These are phyloP conservation scores for Thermoascus crustaceus DNA, from an alignment of 2,329 filamentous ascomycete genomes.

Conservation along the genomic window DNA sequence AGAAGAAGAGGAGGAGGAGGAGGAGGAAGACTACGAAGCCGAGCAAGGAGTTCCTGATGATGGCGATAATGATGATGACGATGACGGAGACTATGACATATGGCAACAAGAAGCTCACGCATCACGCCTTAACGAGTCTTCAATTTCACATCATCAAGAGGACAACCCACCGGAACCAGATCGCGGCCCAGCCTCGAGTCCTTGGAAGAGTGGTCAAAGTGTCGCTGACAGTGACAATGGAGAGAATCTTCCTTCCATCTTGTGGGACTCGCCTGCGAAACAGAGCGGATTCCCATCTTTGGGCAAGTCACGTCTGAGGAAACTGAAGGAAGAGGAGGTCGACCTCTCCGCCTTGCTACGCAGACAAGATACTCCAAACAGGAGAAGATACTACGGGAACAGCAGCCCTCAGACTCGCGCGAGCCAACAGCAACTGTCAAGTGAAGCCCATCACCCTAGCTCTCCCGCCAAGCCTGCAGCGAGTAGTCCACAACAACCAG, in stretches of 20 bases:
- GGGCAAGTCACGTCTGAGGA: slow-evolving; percentile 24
- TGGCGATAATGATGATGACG: slow-evolving; percentile 12
- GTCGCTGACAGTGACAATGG: slow-evolving; percentile 15
- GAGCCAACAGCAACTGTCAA: slow-evolving; percentile 8
- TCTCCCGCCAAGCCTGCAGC: too few species aligned
- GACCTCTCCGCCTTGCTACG: slow-evolving; percentile 26
- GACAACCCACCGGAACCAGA: slow-evolving; percentile 14
- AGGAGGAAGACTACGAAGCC: slow-evolving; percentile 2
- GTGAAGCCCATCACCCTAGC: background rate
- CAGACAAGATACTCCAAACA: slow-evolving; percentile 27
- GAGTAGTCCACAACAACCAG: slow-evolving; percentile 1
- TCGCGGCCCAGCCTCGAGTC: slow-evolving; percentile 20
- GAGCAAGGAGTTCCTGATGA: slow-evolving; percentile 8
- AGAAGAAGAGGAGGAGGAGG: slow-evolving; percentile 2
- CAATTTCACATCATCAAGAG: slow-evolving; percentile 11
- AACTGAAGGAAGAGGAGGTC: slow-evolving; percentile 27
- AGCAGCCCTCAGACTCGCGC: slow-evolving; percentile 21
- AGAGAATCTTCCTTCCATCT: slow-evolving; percentile 20
- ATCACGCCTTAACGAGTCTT: slow-evolving; percentile 20
- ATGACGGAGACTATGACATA: slow-evolving; percentile 36
- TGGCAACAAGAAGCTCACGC: slow-evolving; percentile 40
- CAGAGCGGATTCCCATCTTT: slow-evolving; percentile 19
- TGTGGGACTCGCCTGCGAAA: slow-evolving; percentile 23
- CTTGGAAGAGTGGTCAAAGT: slow-evolving; percentile 23
- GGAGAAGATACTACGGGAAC: slow-evolving; percentile 28